Conservation (phyloP, 352 stramenopile genomes). For the Pythium insidiosum region DNA sequence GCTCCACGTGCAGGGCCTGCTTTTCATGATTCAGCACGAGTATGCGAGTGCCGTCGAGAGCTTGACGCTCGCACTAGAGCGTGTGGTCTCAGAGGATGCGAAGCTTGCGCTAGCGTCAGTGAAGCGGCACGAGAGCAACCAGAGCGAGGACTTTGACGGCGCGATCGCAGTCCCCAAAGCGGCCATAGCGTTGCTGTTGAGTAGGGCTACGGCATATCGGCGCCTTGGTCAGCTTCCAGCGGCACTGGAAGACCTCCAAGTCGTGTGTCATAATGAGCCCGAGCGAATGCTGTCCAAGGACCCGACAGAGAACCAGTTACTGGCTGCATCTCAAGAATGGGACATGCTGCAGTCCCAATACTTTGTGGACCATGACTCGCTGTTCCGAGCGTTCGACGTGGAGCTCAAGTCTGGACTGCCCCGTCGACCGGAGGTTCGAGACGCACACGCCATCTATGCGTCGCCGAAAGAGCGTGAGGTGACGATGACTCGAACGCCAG, state of each 20-base stretch:
- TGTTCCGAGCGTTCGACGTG: conserved; percentile 46
- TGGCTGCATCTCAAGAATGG: no score
- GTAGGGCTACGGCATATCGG: conserved; percentile 36
- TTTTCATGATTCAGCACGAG: conserved; percentile 24
- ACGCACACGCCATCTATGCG: conserved; percentile 16
- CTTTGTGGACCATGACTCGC: conserved; percentile 36
- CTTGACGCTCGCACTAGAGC: conserved; percentile 32
- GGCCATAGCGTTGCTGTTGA: no score
- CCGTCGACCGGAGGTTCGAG: conserved; percentile 31
- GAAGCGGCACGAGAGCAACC: no score
- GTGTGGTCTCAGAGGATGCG: no score
- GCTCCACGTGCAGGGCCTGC: conserved; percentile 25
- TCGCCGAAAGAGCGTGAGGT: background rate
- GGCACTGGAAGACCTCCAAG: conserved; percentile 29
- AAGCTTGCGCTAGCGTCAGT: no score
- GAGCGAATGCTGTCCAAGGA: conserved; percentile 3
- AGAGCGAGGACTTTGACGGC: conserved; percentile 30
- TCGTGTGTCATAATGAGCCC: conserved; percentile 18
- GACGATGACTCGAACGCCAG: conserved; percentile 14
- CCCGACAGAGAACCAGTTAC: no score
- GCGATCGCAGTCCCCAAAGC: no score
- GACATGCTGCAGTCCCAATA: conserved; percentile 33
- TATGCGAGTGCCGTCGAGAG: conserved; percentile 24
- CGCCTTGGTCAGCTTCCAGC: conserved; percentile 35
- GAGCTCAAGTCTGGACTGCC: conserved; percentile 23